Evolutionary conservation across 2,329 filamentous ascomycete species (phyloP), one percentile per base, ranked within the genome.

Genomic region (Trichoderma oligosporum): DNA sequence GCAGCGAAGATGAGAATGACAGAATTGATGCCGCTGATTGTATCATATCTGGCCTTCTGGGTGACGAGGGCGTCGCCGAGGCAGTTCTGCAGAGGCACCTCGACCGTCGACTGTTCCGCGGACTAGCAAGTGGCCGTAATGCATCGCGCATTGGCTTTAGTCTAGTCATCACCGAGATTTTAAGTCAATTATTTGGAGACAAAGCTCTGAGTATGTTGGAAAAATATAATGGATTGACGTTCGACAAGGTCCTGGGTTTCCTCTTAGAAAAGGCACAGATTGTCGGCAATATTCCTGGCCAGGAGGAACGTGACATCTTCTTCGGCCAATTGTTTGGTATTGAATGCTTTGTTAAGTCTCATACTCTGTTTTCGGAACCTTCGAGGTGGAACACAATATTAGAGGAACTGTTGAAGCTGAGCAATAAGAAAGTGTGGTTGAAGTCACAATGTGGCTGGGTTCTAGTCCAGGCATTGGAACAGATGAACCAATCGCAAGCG

Each of bases 111-210:
- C 78, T 99, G 35, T 90, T 97, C 70, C 85, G 89, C 55, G 94
- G 94, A 38, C 83, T 97, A 16, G 91, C 92, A 60, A 97, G 91
- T 70, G 87, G 91, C 55, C 86, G 91, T 57, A 96, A 96, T 74
- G 90, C 89, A 11, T 91, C 93, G 16, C 82, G 94, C 24, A 76
- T 94, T 49, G 94, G 94, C 3, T 97, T 96, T 70, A 96, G 91
- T 54, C 80, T 97, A 56, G 93, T 93, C 0, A 76, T 97, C 63
- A 88, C 91, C 0, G 92, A 97, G 71, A 76, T 95, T 7, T 70
- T 96, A 42, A 79, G 82, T 4, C 84, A 93, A 66, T 73, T 92
- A 4, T 88, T 88, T 66, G 82, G 82, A 1, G 64, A 75, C 12
- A 72, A 76, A 38, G 66, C 74, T 6, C 67, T 80, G 14, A 71